phyloP scores from a whole-genome alignment of 352 stramenopile genomes.

The Pythium chondricola region DNA sequence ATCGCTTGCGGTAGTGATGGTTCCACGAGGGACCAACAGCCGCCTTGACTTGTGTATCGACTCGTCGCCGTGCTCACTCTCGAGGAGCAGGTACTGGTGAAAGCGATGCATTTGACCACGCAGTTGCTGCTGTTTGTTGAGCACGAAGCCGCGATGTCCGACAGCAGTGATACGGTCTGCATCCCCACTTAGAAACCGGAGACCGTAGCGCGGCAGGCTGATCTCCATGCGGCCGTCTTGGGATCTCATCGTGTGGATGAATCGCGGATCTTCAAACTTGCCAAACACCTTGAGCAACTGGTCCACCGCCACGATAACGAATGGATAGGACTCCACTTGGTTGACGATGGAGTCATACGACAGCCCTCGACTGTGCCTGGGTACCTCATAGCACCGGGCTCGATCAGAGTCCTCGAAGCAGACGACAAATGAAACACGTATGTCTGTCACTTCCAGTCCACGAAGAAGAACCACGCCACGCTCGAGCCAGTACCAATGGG shows the following conservation, averaged over 20 bases:
- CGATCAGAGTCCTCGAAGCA: conserved; percentile 10
- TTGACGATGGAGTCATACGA: conserved; percentile 12
- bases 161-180: conserved; percentile 19
- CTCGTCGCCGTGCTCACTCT: too few species aligned
- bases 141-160: conserved; percentile 21
- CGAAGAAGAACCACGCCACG: conserved; percentile 32
- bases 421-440: conserved; percentile 18
- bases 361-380: conserved; percentile 18
- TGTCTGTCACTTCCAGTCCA: not conserved
- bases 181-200: conserved; percentile 31
- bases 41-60: too few species aligned
- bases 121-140: conserved; percentile 1
- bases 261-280: conserved; percentile 38
- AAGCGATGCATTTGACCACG: conserved; percentile 9
- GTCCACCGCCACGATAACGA: conserved; percentile 16
- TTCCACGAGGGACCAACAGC: not conserved
- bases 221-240: conserved; percentile 21
- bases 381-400: conserved; percentile 29
- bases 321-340: conserved; percentile 14
- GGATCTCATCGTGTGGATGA: conserved; percentile 25
- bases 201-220: conserved; percentile 32
- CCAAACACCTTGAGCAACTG: conserved; percentile 12
- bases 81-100: conserved; percentile 7
- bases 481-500: conserved; percentile 49
- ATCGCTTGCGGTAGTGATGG: too few species aligned